phyloP scores from a whole-genome alignment of 148 eudicot species.

The Vaccinium macrocarpon region DNA sequence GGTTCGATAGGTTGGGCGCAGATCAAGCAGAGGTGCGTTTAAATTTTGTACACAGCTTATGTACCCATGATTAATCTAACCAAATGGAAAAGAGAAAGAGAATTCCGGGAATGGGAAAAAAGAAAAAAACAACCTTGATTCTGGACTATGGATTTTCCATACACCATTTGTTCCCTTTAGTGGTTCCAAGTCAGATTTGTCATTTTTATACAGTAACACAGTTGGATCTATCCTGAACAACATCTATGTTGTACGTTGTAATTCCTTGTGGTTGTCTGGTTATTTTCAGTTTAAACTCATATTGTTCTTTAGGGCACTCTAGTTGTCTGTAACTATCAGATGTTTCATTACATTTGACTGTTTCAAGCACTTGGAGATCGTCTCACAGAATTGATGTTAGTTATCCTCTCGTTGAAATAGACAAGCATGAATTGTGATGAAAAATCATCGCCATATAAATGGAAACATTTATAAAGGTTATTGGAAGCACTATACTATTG shows the following conservation, averaged over 20 bases:
- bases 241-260: background rate
- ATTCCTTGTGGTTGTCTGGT: background rate
- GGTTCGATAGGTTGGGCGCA: conserved; percentile 92
- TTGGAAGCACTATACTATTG: background rate
- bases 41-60: background rate
- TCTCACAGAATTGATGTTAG: background rate
- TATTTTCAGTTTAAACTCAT: background rate
- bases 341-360: background rate
- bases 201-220: background rate
- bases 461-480: too few relatives aligned
- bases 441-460: background rate
- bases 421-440: background rate
- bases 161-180: background rate
- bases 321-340: background rate
- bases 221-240: background rate
- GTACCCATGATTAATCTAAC: conserved; percentile 6
- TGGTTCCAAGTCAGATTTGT: background rate
- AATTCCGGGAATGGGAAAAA: background rate
- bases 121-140: background rate
- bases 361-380: conserved; percentile 5
- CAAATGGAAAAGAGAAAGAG: background rate
- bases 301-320: background rate
- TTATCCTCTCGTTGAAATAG: background rate
- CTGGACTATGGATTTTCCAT: background rate
- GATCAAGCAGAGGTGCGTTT: conserved; percentile 64